Evolutionary conservation across 2,329 filamentous ascomycete genomes (phyloP).

Genomic region (Colletotrichum destructivum): DNA sequence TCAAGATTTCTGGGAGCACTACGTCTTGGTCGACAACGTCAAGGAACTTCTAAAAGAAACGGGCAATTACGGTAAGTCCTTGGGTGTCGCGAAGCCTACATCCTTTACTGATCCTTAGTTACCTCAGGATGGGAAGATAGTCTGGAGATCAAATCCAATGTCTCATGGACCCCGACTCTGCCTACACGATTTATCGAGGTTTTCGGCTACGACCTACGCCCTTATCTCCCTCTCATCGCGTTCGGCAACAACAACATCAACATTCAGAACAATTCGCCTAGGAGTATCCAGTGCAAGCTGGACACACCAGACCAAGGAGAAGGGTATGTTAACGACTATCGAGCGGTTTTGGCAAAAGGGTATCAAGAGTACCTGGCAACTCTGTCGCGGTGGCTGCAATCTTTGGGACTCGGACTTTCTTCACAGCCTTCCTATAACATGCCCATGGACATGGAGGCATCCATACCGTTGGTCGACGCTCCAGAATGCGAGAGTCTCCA

Average conservation of each 20-base stretch:
- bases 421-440: conserved; percentile 58
- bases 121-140: conserved; percentile 51
- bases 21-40: conserved; percentile 50
- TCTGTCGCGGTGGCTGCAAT: conserved; percentile 8
- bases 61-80: conserved; percentile 49
- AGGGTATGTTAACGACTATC: conserved; percentile 31
- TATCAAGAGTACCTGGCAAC: conserved; percentile 30
- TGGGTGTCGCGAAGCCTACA: too few relatives aligned
- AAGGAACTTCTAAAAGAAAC: conserved; percentile 47
- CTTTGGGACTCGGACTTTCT: conserved; percentile 54
- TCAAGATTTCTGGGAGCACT: conserved; percentile 56
- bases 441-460: conserved; percentile 58
- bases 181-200: conserved; percentile 48
- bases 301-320: background rate
- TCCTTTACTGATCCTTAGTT: too few relatives aligned
- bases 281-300: background rate
- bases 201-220: conserved; percentile 52
- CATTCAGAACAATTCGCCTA: conserved; percentile 2
- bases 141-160: conserved; percentile 50
- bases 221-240: conserved; percentile 53
- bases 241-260: conserved; percentile 31
- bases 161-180: conserved; percentile 56
- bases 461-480: conserved; percentile 54
- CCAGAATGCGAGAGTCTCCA: conserved; percentile 59
- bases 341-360: conserved; percentile 6